Evolutionary conservation across 2,329 filamentous ascomycete genomes (phyloP), one percentile per base, ranked within the genome.

Genomic region (Diaporthe citrichinensis): DNA sequence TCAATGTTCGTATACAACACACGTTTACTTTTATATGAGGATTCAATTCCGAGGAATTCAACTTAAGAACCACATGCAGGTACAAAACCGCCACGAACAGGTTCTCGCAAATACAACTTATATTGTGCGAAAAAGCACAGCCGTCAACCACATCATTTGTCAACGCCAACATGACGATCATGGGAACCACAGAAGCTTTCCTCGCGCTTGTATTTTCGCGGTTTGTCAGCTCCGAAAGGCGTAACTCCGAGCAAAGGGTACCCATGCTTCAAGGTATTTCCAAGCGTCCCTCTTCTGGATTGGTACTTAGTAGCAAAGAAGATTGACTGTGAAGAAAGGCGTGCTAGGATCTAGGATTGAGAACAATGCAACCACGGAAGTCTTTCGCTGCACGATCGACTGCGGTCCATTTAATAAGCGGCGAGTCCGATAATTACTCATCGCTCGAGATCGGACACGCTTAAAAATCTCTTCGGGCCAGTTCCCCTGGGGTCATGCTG

Each of bases 201-300:
- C 28, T 57, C 58, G 36, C 20, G 31, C 34, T 15, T 23, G 31
- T 5, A 9, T 34, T 7, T 58, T 58, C 57, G 57, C 57, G 23
- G 17, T 59, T 59, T 39, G 57, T 39, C 57, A 59, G 20, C 57
- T 15, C 57, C 57, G 34, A 59, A 39, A 39, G 57, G 57, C 57
- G 34, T 25, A 25, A 7, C 10, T 25, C 36, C n/a, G 58, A 61
- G 12, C 1, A 25, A 25, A 61, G 36, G 58, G n/a, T 61, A 61
- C 14, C 58, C 58, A 61, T 61, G 36, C 36, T 41, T 23, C 14
- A 10, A 17, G 12, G 23, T 8, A 61, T 25, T 28, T 41, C 36
- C 14, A 23, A 61, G 36, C 23, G 58, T 41, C 23, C 41, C 36
- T 25, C 12, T 61, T 41, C 23, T 9, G 36, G 4, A 15, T 12